phyloP scores from a whole-genome alignment of 2,329 filamentous ascomycete species.

The Pseudogymnoascus sp. region DNA sequence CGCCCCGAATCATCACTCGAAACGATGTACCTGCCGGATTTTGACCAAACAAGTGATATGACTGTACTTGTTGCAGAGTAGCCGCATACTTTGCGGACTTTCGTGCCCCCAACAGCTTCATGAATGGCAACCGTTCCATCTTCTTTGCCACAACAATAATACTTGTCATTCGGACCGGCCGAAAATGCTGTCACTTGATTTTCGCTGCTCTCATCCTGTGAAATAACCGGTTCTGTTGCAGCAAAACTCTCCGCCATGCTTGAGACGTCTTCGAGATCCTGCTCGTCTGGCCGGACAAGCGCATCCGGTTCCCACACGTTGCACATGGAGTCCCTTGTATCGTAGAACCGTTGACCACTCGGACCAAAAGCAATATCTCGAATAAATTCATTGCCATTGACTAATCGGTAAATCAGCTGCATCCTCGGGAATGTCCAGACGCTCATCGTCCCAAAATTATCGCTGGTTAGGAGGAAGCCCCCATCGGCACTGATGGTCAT shows the following conservation, averaged over 20 bases:
- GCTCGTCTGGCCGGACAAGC: conserved; percentile 19
- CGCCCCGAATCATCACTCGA: conserved; percentile 16
- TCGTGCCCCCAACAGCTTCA: conserved; percentile 9
- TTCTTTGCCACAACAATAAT: conserved; percentile 22
- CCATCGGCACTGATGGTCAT: conserved; percentile 23
- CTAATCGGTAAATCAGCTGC: conserved; percentile 19
- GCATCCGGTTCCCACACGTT: conserved; percentile 28
- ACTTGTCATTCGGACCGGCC: conserved; percentile 7
- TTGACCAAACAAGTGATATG: neutral
- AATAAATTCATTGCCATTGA: conserved; percentile 18
- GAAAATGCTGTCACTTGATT: conserved; percentile 14
- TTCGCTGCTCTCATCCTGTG: neutral
- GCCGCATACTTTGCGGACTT: neutral
- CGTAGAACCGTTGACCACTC: conserved; percentile 25
- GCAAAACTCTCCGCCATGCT: neutral
- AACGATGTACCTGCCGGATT: conserved; percentile 14
- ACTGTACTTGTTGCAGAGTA: neutral
- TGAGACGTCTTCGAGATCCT: conserved; percentile 14
- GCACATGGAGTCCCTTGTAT: conserved; percentile 22
- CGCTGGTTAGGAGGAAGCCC: conserved; percentile 23
- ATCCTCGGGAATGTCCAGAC: conserved; percentile 24
- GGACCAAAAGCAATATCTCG: conserved; percentile 23
- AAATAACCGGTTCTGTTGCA: neutral
- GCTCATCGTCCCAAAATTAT: conserved; percentile 21
- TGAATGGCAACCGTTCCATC: conserved; percentile 20